Conservation (phyloP, 805 yeast genomes). For the Saccharomycopsis vini region DNA sequence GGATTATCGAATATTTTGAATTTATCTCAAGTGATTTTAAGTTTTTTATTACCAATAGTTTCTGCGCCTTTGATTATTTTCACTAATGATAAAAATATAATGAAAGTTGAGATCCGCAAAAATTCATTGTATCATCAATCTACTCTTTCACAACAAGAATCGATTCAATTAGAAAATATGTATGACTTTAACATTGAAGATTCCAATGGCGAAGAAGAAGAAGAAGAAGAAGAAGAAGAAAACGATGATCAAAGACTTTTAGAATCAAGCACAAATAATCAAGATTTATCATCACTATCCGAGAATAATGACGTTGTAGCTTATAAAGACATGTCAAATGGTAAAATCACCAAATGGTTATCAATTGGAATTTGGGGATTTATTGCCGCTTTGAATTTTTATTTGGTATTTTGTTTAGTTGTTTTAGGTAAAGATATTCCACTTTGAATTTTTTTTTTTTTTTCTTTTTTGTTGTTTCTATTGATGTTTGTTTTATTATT, state of each 20-base stretch:
- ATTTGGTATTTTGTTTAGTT: slow-evolving; percentile 42
- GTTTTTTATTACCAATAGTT: slow-evolving; percentile 75
- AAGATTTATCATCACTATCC: background rate
- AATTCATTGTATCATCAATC: slow-evolving; percentile 8
- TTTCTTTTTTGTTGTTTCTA: too few relatives aligned
- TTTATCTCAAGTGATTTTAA: slow-evolving; percentile 73
- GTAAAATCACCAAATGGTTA: slow-evolving; percentile 37
- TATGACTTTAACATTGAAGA: background rate
- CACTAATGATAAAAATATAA: slow-evolving; percentile 58
- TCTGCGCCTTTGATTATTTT: slow-evolving; percentile 82
- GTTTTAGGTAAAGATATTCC: slow-evolving; percentile 26
- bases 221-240: background rate
- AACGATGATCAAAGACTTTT: too few relatives aligned
- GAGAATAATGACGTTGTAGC: background rate
- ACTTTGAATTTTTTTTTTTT: slow-evolving; percentile 1
- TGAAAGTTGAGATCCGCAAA: slow-evolving; percentile 37
- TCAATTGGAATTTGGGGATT: slow-evolving; percentile 61
- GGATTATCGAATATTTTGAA: slow-evolving; percentile 72
- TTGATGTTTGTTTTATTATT: too few relatives aligned
- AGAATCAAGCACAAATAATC: too few relatives aligned
- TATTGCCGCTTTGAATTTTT: slow-evolving; percentile 61
- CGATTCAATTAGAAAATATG: background rate
- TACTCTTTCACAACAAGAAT: background rate
- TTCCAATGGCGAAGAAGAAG: too few relatives aligned
- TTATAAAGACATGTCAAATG: slow-evolving; percentile 35